Conservation (phyloP, 805 yeast genomes). For the Lachancea sp. region DNA sequence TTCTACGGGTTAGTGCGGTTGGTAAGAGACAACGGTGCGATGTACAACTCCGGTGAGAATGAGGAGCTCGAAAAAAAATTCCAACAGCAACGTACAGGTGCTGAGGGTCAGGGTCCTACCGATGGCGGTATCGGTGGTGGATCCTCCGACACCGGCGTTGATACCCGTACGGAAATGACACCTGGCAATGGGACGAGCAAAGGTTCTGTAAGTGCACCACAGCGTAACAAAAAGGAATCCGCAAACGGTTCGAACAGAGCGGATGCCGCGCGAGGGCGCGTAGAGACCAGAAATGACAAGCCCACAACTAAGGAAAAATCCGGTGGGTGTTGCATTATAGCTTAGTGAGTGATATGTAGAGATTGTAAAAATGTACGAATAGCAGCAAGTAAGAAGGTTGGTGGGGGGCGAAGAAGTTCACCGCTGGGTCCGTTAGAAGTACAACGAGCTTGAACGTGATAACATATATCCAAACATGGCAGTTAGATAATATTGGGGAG, state of each 20-base stretch:
- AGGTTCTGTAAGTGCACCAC: constrained; percentile 8
- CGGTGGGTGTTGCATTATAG: constrained; percentile 35
- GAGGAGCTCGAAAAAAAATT: constrained; percentile 6
- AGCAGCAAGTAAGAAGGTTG: no score
- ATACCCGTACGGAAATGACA: neutral
- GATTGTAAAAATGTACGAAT: no score
- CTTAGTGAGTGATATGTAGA: no score
- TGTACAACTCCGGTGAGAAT: constrained; percentile 20
- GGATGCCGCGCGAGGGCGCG: constrained; percentile 4
- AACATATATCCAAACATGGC: no score
- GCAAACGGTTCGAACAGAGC: constrained; percentile 6
- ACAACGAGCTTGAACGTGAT: no score
- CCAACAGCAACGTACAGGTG: neutral
- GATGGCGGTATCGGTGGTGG: constrained; percentile 1
- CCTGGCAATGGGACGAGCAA: constrained; percentile 5
- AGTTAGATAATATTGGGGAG: no score
- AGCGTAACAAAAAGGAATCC: constrained; percentile 2
- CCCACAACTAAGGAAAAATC: constrained; percentile 15
- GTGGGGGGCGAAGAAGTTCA: no score
- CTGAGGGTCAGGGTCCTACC: neutral
- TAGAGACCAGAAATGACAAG: constrained; percentile 1
- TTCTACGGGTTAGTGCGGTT: constrained; percentile 63
- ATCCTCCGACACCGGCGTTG: constrained; percentile 6
- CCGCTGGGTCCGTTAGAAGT: no score
- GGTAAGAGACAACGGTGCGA: constrained; percentile 38